Percentiles rank a stretch among this genome's conserved stretches.
Evolutionary conservation across 495 filamentous ascomycete genomes (phyloP).

Genomic region (Neurospora sp.): DNA sequence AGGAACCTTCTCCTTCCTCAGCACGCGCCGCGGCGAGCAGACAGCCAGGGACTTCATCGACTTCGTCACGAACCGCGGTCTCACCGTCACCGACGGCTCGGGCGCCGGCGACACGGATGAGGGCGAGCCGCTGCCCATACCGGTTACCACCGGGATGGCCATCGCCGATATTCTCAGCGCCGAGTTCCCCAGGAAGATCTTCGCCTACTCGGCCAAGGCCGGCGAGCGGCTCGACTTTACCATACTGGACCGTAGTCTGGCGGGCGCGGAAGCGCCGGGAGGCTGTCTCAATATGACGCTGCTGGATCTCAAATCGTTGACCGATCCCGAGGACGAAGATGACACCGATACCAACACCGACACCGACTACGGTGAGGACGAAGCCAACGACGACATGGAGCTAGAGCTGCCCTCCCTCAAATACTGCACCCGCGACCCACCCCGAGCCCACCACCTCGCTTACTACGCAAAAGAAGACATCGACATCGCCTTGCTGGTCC

Average conservation of each 20-base stretch:
- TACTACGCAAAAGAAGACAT: background rate
- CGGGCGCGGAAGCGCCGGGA: background rate
- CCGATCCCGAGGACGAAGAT: background rate
- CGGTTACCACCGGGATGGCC: constrained; percentile 1
- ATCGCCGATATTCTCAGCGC: constrained; percentile 6
- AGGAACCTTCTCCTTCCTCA: constrained; percentile 9
- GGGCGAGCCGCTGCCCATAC: constrained; percentile 3
- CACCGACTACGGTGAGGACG: background rate
- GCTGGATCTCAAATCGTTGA: background rate
- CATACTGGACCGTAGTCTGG: constrained; percentile 1
- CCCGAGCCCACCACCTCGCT: background rate
- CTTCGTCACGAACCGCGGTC: constrained; percentile 10
- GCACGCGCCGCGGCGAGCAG: background rate
- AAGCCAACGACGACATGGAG: background rate
- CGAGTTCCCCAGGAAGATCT: background rate
- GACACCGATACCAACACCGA: background rate
- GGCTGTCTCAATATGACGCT: background rate
- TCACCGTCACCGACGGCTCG: constrained; percentile 5
- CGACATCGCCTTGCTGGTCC: background rate
- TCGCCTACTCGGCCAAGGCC: constrained; percentile 3
- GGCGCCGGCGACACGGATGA: background rate
- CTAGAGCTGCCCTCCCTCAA: background rate
- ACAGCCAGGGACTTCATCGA: constrained; percentile 3
- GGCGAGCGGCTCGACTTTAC: constrained; percentile 10
- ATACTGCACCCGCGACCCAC: background rate